Conservation (phyloP, 345 rosid genomes). For the Sisymbrium irio region DNA sequence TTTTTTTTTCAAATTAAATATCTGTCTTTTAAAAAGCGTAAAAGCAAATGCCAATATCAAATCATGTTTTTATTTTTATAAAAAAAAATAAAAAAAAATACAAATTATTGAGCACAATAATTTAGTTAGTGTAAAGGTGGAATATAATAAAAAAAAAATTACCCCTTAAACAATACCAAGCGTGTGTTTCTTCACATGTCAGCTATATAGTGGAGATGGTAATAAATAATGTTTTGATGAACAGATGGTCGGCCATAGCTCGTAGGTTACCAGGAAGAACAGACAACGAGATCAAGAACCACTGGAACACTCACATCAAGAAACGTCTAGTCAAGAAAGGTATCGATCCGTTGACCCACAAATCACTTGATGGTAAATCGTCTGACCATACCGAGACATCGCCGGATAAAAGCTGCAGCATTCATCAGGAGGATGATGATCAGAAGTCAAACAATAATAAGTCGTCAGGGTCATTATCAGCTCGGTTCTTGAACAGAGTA, state of each 20-base stretch:
- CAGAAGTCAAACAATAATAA: not conserved
- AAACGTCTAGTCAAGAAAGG: conserved; percentile 46
- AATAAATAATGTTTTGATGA: conserved; percentile 2
- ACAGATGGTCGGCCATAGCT: conserved; percentile 64
- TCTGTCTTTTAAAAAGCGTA: not conserved
- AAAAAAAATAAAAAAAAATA: not conserved
- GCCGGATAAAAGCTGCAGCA: not conserved
- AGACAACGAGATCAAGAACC: conserved; percentile 57
- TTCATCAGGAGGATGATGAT: conserved; percentile 2
- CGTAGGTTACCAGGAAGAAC: conserved; percentile 49
- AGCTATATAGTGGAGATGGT: not conserved
- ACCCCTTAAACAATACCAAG: not conserved
- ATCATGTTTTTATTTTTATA: not conserved
- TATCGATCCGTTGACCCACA: conserved; percentile 47
- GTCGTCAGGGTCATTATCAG: conserved; percentile 16
- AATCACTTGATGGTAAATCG: conserved; percentile 28
- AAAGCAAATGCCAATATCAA: not conserved
- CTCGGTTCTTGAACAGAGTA: conserved; percentile 34
- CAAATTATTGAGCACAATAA: not conserved
- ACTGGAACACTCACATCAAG: conserved; percentile 59
- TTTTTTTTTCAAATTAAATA: not conserved
- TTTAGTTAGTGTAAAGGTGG: not conserved
- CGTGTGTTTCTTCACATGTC: not conserved
- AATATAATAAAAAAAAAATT: not conserved
- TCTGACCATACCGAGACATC: conserved; percentile 9